phyloP scores from a whole-genome alignment of 2,329 filamentous ascomycete genomes.

The Botryotinia convoluta region DNA sequence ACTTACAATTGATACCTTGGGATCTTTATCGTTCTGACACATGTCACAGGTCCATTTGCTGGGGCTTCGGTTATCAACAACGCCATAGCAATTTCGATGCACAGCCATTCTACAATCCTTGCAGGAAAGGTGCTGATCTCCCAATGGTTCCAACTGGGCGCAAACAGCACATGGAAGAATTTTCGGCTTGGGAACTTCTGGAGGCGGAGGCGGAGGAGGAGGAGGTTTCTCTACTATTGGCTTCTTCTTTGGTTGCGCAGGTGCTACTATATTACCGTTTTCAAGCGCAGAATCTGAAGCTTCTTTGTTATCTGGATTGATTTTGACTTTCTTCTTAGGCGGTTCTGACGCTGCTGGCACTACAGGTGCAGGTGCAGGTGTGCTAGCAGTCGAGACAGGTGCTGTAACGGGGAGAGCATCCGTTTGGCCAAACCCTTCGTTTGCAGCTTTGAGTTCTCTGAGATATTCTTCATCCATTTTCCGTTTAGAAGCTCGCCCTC shows the following conservation, averaged over 20 bases:
- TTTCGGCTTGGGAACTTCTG: conserved; percentile 75
- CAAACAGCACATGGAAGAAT: conserved; percentile 85
- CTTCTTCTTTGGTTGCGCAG: conserved; percentile 45
- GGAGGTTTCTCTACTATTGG: conserved; percentile 56
- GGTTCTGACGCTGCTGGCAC: conserved; percentile 47
- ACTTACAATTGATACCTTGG: conserved; percentile 84
- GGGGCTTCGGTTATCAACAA: conserved; percentile 61
- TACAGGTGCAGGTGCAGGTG: conserved; percentile 28
- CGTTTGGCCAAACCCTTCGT: conserved; percentile 55
- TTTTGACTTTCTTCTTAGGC: conserved; percentile 65
- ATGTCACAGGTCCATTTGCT: conserved; percentile 94
- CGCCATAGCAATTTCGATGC: conserved; percentile 89
- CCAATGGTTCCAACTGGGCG: conserved; percentile 66
- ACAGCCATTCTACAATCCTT: conserved; percentile 87
- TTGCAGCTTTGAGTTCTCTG: conserved; percentile 65
- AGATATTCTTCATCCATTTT: conserved; percentile 89
- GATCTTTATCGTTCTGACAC: conserved; percentile 90
- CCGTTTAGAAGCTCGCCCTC: conserved; percentile 80
- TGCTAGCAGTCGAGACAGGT: conserved; percentile 29
- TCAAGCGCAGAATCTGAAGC: conserved; percentile 47
- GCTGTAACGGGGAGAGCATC: conserved; percentile 37
- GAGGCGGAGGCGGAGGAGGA: conserved; percentile 62
- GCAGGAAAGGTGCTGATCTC: conserved; percentile 74
- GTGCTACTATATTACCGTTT: conserved; percentile 34
- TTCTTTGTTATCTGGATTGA: conserved; percentile 48